Conservation (phyloP, 495 filamentous ascomycete species). For the Penicillium herquei region DNA sequence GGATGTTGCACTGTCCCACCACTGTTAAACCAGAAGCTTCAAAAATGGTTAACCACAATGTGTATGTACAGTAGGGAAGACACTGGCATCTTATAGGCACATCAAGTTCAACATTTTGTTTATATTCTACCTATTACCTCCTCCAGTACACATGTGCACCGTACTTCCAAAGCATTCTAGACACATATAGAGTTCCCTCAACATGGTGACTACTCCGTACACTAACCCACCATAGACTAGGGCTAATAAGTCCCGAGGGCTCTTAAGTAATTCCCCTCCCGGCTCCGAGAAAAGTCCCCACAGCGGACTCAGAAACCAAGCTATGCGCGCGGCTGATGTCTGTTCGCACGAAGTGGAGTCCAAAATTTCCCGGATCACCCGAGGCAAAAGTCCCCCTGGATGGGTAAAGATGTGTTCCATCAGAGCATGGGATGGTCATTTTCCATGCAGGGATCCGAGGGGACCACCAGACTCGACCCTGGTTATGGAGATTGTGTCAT, state of each 20-base stretch:
- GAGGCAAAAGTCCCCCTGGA: neutral
- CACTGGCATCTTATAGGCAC: too few relatives aligned
- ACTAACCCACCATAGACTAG: too few relatives aligned
- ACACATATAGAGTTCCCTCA: too few relatives aligned
- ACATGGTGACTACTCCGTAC: too few relatives aligned
- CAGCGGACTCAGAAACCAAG: conserved; percentile 13
- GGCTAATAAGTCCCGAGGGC: too few relatives aligned
- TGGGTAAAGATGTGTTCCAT: neutral
- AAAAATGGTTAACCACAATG: neutral
- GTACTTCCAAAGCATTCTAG: too few relatives aligned
- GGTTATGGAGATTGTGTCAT: conserved; percentile 4
- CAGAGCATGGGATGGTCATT: neutral
- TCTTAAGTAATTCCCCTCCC: conserved; percentile 1
- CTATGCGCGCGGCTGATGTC: conserved; percentile 30
- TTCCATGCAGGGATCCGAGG: conserved; percentile 12
- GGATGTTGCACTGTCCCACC: conserved; percentile 3
- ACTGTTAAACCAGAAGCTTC: neutral
- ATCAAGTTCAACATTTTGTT: too few relatives aligned
- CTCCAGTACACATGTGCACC: too few relatives aligned
- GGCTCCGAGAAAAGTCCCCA: conserved; percentile 16
- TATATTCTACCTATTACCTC: too few relatives aligned
- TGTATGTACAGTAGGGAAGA: too few relatives aligned
- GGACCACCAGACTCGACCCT: conserved; percentile 10
- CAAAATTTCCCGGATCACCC: conserved; percentile 3
- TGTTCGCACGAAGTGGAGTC: conserved; percentile 7